Evolutionary conservation across 306 rosid genomes (phyloP), one percentile per base, ranked within the genome.

Genomic region (Vigna radiata): DNA sequence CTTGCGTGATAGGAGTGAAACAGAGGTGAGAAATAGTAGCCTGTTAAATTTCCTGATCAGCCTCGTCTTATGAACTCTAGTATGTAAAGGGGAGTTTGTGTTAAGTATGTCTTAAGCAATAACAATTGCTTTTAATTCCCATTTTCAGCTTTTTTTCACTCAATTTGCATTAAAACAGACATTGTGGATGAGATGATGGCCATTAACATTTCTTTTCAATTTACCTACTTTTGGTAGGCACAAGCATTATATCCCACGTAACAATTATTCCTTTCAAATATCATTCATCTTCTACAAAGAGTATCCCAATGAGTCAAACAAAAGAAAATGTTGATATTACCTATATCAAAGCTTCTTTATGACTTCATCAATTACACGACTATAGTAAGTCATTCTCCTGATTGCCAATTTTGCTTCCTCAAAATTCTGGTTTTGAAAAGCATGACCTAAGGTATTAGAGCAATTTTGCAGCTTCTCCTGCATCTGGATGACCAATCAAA

Each of bases 381-480:
- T 83, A 79, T 96, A 96, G 83, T 95, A 95, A 25, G 86, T 92
- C 98, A 92, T 96, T 73, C 94, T 79, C 77, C 79, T 88, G 50
- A 91, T 86, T 13, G 88, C 83, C 73, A 76, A 65, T 70, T 83
- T 65, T 4, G 98, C 98, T n/a, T 92, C 96, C 50, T 82, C 86
- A 58, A 85, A 92, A 56, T 86, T 80, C 66, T 36, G 89, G 70
- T 78, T 79, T 77, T 49, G 80, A 66, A 86, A 88, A 60, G 98
- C 90, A 73, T 84, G 70, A 36, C 84, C 79, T 62, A 96, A 92
- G 63, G 75, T 55, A 58, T 78, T 72, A 6, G 96, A 89, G 94
- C 94, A 92, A 67, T 84, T 86, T 66, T 77, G 85, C 70, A 96
- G 60, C 77, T 91, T 91, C 86, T 89, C 90, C 77, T 87, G 86